Evolutionary conservation across 139 green algal species (phyloP).

Genomic region (Coelastrella sp.): DNA sequence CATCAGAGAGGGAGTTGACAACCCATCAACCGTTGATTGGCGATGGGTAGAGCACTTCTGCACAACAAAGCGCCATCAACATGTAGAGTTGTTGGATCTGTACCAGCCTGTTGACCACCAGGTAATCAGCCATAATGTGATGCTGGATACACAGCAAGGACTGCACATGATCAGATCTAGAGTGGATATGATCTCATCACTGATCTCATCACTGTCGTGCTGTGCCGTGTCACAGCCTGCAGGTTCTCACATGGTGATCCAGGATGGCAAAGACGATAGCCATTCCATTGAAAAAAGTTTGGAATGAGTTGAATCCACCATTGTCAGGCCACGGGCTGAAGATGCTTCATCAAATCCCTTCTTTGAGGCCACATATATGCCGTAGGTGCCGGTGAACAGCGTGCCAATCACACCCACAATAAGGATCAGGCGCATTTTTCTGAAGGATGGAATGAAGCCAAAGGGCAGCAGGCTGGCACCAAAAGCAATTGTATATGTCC

Average conservation of each 20-base stretch:
- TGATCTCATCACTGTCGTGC: background rate
- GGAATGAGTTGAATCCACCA: background rate
- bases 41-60: no score
- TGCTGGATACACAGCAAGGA: no score
- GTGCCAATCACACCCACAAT: slow-evolving; percentile 6
- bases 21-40: no score
- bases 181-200: background rate
- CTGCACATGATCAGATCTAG: no score
- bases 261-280: slow-evolving; percentile 9
- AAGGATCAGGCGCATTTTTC: slow-evolving; percentile 19
- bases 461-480: background rate
- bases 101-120: no score
- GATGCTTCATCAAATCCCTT: background rate
- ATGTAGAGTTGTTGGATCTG: no score
- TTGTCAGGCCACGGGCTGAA: background rate
- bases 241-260: background rate
- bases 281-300: slow-evolving; percentile 18
- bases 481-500: slow-evolving; percentile 2
- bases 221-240: background rate
- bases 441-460: slow-evolving; percentile 4
- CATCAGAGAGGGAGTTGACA: background rate
- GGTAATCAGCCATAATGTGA: no score
- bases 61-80: no score
- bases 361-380: background rate
- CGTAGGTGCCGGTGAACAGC: background rate